Conservation (phyloP, 495 filamentous ascomycete species). For the Platismatia glauca region DNA sequence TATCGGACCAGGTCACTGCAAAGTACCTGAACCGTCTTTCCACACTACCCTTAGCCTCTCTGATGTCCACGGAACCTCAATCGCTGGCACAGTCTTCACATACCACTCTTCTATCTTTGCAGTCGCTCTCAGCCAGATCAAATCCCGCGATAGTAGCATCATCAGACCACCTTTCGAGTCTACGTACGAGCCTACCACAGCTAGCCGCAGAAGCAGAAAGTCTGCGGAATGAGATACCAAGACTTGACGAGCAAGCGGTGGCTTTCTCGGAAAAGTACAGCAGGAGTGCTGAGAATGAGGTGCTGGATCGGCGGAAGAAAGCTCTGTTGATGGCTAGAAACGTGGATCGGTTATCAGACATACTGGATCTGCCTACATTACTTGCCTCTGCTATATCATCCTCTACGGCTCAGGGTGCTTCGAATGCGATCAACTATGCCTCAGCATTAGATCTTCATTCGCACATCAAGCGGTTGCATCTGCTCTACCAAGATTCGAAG, state of each 20-base stretch:
- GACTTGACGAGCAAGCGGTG: conserved; percentile 68
- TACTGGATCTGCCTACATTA: conserved; percentile 82
- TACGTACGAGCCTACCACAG: conserved; percentile 57
- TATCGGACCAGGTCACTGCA: conserved; percentile 42
- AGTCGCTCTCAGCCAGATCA: conserved; percentile 85
- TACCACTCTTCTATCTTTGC: conserved; percentile 74
- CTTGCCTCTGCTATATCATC: conserved; percentile 67
- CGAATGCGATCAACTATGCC: conserved; percentile 67
- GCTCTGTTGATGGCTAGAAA: conserved; percentile 82
- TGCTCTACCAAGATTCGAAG: conserved; percentile 68
- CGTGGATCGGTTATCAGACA: conserved; percentile 79
- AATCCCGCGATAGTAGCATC: conserved; percentile 79
- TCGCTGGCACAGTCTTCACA: conserved; percentile 73
- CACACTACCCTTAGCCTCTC: conserved; percentile 65
- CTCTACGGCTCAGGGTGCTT: conserved; percentile 33
- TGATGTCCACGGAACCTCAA: conserved; percentile 67
- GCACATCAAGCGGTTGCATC: conserved; percentile 83
- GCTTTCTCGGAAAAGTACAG: conserved; percentile 78
- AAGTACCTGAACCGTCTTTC: conserved; percentile 71
- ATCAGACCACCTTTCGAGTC: conserved; percentile 61
- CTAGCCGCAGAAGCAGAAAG: conserved; percentile 54
- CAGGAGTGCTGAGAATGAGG: conserved; percentile 60
- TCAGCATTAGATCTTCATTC: conserved; percentile 84
- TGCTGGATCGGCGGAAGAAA: conserved; percentile 67
- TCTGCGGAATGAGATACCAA: conserved; percentile 63